Evolutionary conservation across 2,329 filamentous ascomycete species (phyloP).

Genomic region (Phialocephala subalpina): DNA sequence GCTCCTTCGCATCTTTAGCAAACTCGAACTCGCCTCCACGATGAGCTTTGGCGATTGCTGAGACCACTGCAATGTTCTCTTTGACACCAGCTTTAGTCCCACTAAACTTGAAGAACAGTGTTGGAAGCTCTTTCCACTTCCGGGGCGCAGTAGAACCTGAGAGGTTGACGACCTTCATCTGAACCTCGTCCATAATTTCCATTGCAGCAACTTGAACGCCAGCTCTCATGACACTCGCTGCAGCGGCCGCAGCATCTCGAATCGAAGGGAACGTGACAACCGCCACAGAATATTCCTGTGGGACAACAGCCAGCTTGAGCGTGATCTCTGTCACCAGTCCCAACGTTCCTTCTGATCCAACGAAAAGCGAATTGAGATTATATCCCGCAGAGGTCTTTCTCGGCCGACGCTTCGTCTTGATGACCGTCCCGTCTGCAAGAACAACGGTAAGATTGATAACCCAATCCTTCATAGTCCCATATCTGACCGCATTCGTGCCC

Average conservation of each 20-base stretch:
- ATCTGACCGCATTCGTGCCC: conserved; percentile 81
- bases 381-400: conserved; percentile 85
- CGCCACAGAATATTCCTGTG: conserved; percentile 78
- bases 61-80: conserved; percentile 77
- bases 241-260: conserved; percentile 77
- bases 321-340: conserved; percentile 86
- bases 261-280: conserved; percentile 83
- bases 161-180: conserved; percentile 84
- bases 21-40: conserved; percentile 77
- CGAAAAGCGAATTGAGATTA: conserved; percentile 81
- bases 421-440: conserved; percentile 77
- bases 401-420: conserved; percentile 81
- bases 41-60: conserved; percentile 70
- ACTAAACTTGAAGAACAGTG: conserved; percentile 86
- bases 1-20: conserved; percentile 74
- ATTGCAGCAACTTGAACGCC: conserved; percentile 45
- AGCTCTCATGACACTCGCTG: conserved; percentile 77
- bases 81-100: conserved; percentile 80
- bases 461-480: conserved; percentile 90
- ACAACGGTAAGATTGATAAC: conserved; percentile 85
- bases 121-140: conserved; percentile 78
- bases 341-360: conserved; percentile 83
- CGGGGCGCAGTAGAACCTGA: conserved; percentile 73
- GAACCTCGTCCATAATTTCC: conserved; percentile 89
- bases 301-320: conserved; percentile 79